Evolutionary conservation across 139 green algal species (phyloP), one percentile per base, ranked within the genome.

Genomic region (Coelastrella sp.): DNA sequence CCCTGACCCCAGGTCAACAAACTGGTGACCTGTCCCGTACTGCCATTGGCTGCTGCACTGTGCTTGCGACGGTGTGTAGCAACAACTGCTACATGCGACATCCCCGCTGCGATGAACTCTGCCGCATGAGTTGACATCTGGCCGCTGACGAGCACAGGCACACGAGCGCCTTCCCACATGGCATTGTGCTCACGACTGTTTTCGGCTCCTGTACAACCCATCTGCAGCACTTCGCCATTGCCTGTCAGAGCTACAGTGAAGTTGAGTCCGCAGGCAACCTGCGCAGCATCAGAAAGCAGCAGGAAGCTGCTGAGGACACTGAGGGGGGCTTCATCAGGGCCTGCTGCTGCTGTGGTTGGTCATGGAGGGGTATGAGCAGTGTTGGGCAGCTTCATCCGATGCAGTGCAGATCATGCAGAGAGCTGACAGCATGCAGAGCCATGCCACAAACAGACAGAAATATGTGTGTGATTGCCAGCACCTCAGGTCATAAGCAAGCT

Each of bases 1-100:
- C 95, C 95, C 24, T 91, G 87, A 3, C 96, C 96, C 96, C 96
- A 98, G 12, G 92, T 90, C 74, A 97, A 92, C 19, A 97, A 90
- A 61, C 92, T 83, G 14, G 79, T 75, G 8, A 78, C 87, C 89
- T 61, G 78, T n/a, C 35, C 25, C 9, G 63, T 6, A 70, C 6
- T 87, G 74, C 58, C 83, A 88, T 73, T 82, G 7, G 75, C 75
- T 35, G 75, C 76, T 20, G 35, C 24, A 7, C 68, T 65, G 27
- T 27, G 15, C 60, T 79, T 75, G 58, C 19, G 27, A 22, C 58
- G 78, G 59, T 89, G 66, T 15, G 75, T 80, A 9, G 76, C 87
- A 20, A 85, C 76, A 1, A 85, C 87, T 27, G 76, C 87, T 22
- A 86, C 76, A 27, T 90, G 76, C 4, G 76, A 90, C 72, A 79